Evolutionary conservation across 257 asterid genomes (phyloP), one percentile per base, ranked within the genome.

Genomic region (Solanum corneliomulleri): DNA sequence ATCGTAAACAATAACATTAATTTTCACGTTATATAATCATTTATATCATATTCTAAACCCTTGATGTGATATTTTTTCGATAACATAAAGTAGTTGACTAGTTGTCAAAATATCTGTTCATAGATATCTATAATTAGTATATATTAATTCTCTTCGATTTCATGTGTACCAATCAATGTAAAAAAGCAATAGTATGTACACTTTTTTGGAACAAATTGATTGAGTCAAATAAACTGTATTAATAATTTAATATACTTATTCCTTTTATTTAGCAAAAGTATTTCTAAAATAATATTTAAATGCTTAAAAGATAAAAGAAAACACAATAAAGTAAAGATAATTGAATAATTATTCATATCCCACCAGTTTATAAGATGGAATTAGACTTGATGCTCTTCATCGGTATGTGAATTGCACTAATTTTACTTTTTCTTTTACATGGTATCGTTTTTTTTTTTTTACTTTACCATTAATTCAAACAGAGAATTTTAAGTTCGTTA

Each of bases 381-480:
- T 62, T 23, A 62, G n/a, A 71, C 45, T 71, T 33, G 1, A 71
- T 71, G 27, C 13, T 31, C 41, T 47, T 44, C 14, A 44, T 35
- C 39, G 39, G 39, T 35, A 9, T 25, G 74, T 58, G 23, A 27
- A 11, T 66, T 25, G 8, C 14, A 60, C 69, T 10, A 20, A 58
- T 21, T 58, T 21, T 35, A 35, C 6, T 35, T 35, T 21, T 18
- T 58, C 9, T 7, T 58, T 58, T 58, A 58, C 1, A 2, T 58
- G 5, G 12, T 16, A 56, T 20, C 1, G 12, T 58, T 58, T 0
- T n/a, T n/a, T n/a, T n/a, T 0, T 3, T 9, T 7, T 8, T 20
- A 58, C 2, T 20, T 58, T 58, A 60, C 5, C 68, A 11, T 60
- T 8, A 9, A 3, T 60, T 3, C 14, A 0, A 58, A 60, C 13